Base-by-base conservation (phyloP, 2,329 filamentous ascomycete genomes). In the Diaporthe longicolla region DNA sequence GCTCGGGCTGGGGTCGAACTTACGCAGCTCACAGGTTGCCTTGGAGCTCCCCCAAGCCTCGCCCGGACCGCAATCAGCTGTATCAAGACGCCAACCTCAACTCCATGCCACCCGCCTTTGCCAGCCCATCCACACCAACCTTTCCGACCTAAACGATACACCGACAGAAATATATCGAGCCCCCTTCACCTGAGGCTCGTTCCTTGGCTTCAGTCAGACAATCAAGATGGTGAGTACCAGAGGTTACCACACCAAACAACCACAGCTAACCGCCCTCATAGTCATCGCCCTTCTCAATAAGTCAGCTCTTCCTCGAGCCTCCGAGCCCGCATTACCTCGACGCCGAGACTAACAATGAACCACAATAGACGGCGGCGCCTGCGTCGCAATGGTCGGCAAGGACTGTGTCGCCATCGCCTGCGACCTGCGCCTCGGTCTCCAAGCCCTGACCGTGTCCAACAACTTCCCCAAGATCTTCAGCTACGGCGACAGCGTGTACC, bases 391-490 rank as follows among this genome's bases (percentile, higher is more conserved):
- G 97, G 95, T 98, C 78, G 97, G 97, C 89, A 98, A 99, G 87
- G 95, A 98, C 92, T 99, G 97, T 86, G 97, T 99, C 76, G 97
- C 97, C 86, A 98, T 99, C 83, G 97, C 97, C 84, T 99, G 97
- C 89, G 97, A 99, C 86, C 94, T 99, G 78, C 96, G 97, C 77
- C 94, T 99, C 78, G 97, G 97, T 81, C 93, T 98, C 82, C 97
- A 99, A 88, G 91, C 97, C 82, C 90, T 99, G 82, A 99, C 97
- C 77, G 94, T 99, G 75, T 98, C 95, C 84, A 99, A 99, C 92
- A 97, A 98, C 93, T 98, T 98, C 89, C 97, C 97, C 88, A 99
- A 99, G 89, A 94, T 99, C 89, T 98, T 98, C 92, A 92, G 93
- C 85, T 98, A 97, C 89, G 95, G 95, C 82, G 94, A 96, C 82